phyloP scores from a whole-genome alignment of 441 rosid species.

The Jatropha podagrica region DNA sequence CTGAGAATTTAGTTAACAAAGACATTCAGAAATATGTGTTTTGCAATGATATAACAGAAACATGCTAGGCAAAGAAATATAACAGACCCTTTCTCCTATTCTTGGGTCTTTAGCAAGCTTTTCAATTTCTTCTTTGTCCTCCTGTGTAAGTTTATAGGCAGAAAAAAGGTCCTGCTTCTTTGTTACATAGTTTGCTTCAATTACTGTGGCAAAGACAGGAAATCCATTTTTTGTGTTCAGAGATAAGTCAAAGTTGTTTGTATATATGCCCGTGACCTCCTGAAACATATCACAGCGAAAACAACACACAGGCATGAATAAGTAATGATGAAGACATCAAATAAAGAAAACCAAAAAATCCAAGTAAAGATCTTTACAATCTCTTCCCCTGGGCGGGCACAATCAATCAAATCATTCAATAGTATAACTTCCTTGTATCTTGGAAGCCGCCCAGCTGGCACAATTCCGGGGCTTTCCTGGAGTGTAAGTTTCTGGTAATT shows the following conservation, averaged over 20 bases:
- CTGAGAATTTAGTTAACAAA: conserved; percentile 38
- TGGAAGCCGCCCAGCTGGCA: conserved; percentile 99
- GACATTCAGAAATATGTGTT: conserved; percentile 14
- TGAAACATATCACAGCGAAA: conserved; percentile 32
- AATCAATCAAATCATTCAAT: conserved; percentile 90
- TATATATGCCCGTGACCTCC: conserved; percentile 96
- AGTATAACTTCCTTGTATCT: conserved; percentile 98
- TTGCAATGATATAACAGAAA: conserved; percentile 9
- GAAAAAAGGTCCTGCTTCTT: conserved; percentile 98
- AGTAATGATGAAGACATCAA: conserved; percentile 10
- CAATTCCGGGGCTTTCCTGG: conserved; percentile 99
- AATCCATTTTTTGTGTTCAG: conserved; percentile 96
- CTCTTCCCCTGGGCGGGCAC: conserved; percentile 99
- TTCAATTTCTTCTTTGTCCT: conserved; percentile 91
- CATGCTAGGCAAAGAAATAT: neutral
- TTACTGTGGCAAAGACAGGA: conserved; percentile 95
- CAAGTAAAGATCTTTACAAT: conserved; percentile 52
- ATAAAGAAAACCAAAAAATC: conserved; percentile 3
- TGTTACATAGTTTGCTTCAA: conserved; percentile 87
- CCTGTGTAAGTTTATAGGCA: conserved; percentile 94
- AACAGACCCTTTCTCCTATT: conserved; percentile 86
- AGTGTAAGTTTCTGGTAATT: conserved; percentile 96
- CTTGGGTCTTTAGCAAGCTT: conserved; percentile 87
- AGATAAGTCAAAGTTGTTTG: conserved; percentile 91
- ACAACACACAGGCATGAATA: neutral